Conservation (phyloP, 805 yeast genomes). For the Spathaspora passalidarum region DNA sequence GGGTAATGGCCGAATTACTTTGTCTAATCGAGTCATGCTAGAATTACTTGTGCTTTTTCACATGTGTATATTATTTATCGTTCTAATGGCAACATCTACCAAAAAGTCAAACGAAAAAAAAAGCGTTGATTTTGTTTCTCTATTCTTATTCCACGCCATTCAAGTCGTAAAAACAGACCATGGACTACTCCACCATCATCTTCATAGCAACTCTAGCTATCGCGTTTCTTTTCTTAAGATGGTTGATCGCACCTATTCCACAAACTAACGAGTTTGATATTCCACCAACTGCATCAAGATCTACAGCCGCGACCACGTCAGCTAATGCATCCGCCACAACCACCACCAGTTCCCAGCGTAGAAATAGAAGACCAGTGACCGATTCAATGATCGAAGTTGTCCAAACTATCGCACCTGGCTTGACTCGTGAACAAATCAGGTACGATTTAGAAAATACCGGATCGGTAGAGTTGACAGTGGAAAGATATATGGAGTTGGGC, state of each 20-base stretch:
- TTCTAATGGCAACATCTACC: background rate
- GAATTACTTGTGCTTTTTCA: too few species aligned
- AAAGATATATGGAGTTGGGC: slow-evolving; percentile 61
- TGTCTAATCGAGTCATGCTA: too few species aligned
- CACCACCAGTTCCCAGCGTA: slow-evolving; percentile 3
- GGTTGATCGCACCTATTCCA: slow-evolving; percentile 62
- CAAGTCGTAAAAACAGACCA: slow-evolving; percentile 11
- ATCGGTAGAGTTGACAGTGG: slow-evolving; percentile 77
- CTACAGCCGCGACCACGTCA: slow-evolving; percentile 3
- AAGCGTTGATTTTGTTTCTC: background rate
- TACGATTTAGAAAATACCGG: slow-evolving; percentile 74
- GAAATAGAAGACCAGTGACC: slow-evolving; percentile 48
- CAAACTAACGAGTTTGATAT: slow-evolving; percentile 19
- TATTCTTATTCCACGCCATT: background rate
- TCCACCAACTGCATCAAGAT: slow-evolving; percentile 5
- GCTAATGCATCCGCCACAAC: background rate
- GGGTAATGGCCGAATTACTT: too few species aligned
- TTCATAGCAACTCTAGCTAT: slow-evolving; percentile 47
- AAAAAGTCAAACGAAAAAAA: background rate
- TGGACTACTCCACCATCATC: slow-evolving; percentile 56
- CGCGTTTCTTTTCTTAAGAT: slow-evolving; percentile 59
- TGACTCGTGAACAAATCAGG: slow-evolving; percentile 67
- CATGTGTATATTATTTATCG: too few species aligned
- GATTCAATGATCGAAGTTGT: slow-evolving; percentile 82
- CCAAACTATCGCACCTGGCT: slow-evolving; percentile 73